Conservation (phyloP, 306 rosid species). For the Macrotyloma uniflorum region DNA sequence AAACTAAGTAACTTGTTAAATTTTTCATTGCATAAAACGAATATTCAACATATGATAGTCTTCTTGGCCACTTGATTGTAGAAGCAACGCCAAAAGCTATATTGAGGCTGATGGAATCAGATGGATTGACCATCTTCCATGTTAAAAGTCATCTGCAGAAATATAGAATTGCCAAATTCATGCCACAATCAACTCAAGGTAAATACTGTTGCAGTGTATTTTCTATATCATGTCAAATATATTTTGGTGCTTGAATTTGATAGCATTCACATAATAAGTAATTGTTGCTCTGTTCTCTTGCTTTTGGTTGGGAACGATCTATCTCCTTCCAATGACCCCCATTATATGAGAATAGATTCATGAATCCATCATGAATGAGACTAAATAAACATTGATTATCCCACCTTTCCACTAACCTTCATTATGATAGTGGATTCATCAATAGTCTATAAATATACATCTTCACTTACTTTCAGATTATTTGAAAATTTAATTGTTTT, state of each 20-base stretch:
- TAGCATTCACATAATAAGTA: neutral
- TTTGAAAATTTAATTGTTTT: too few species aligned
- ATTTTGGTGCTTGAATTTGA: conserved; percentile 15
- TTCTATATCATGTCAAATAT: conserved; percentile 18
- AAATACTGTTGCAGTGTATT: conserved; percentile 6
- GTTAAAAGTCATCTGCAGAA: conserved; percentile 97
- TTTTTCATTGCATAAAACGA: neutral
- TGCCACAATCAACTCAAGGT: conserved; percentile 80
- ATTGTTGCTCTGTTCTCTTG: too few species aligned
- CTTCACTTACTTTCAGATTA: too few species aligned
- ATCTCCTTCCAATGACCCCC: too few species aligned
- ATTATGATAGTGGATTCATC: too few species aligned
- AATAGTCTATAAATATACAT: too few species aligned
- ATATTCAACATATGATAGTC: conserved; percentile 17
- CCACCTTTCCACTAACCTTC: too few species aligned
- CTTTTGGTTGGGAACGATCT: too few species aligned
- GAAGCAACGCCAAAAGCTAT: conserved; percentile 95
- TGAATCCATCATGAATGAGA: too few species aligned
- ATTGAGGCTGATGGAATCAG: conserved; percentile 76
- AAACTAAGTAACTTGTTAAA: conserved; percentile 27
- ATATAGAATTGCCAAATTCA: conserved; percentile 83
- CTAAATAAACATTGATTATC: too few species aligned
- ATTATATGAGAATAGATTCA: too few species aligned
- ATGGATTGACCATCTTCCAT: conserved; percentile 84
- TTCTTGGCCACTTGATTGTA: conserved; percentile 34